Evolutionary conservation across 2,329 filamentous ascomycete genomes (phyloP).

Genomic region (Cryphonectria radicalis): DNA sequence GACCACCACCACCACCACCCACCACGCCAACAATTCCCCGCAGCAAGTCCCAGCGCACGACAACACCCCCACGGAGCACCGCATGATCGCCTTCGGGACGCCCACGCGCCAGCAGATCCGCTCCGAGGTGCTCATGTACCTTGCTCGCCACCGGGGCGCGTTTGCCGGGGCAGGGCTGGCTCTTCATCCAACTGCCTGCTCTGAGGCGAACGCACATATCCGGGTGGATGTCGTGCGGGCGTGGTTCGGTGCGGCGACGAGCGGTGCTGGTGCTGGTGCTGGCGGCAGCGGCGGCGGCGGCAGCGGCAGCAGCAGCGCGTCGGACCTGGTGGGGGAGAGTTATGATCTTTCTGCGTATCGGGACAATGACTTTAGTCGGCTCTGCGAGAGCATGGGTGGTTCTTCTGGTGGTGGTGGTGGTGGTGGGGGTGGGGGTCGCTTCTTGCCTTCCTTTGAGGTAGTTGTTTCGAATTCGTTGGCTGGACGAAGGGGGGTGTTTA

Average conservation of each 20-base stretch:
- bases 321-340: constrained; percentile 3
- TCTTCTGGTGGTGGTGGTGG: neutral
- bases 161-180: neutral
- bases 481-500: too few relatives aligned
- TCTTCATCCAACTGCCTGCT: neutral
- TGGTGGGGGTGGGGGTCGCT: neutral
- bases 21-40: too few relatives aligned
- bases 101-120: constrained; percentile 24
- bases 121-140: constrained; percentile 21
- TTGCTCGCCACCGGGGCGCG: constrained; percentile 7
- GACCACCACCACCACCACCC: neutral
- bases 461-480: constrained; percentile 9
- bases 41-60: too few relatives aligned
- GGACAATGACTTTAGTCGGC: constrained; percentile 24
- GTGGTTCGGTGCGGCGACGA: constrained; percentile 1
- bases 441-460: constrained; percentile 21
- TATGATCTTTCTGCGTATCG: constrained; percentile 24
- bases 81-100: constrained; percentile 19
- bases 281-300: too few relatives aligned
- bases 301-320: neutral
- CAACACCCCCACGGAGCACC: constrained; percentile 1
- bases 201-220: neutral
- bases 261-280: neutral
- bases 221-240: constrained; percentile 20
- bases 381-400: constrained; percentile 9